phyloP scores from a whole-genome alignment of 176 grass and related monocot genomes.

The Musa beccarii region DNA sequence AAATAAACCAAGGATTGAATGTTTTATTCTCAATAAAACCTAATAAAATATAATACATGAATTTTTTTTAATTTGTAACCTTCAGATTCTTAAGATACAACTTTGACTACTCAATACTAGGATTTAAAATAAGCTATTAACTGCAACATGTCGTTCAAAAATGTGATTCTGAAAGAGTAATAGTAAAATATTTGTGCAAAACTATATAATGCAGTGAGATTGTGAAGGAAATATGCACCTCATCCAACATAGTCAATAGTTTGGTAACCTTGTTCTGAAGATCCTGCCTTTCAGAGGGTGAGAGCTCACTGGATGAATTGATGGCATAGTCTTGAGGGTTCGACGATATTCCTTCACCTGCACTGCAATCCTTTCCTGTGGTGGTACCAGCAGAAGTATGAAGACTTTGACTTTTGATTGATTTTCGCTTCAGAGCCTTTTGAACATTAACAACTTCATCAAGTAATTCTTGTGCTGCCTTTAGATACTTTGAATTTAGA shows the following conservation, averaged over 20 bases:
- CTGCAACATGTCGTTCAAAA: too few relatives aligned
- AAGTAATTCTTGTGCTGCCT: constrained; percentile 55
- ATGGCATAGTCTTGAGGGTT: constrained; percentile 31
- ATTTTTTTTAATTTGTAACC: too few relatives aligned
- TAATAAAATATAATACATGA: too few relatives aligned
- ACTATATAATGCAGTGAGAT: too few relatives aligned
- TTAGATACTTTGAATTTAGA: constrained; percentile 67
- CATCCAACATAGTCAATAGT: constrained; percentile 73
- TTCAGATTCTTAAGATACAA: too few relatives aligned
- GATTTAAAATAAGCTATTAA: too few relatives aligned
- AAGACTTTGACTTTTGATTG: constrained; percentile 31
- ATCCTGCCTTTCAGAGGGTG: constrained; percentile 72
- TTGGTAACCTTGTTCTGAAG: constrained; percentile 92
- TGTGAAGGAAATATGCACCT: constrained; percentile 31
- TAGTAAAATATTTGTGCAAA: too few relatives aligned
- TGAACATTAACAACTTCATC: constrained; percentile 68
- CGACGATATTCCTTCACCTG: constrained; percentile 12
- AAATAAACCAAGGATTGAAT: too few relatives aligned
- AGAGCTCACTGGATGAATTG: constrained; percentile 45
- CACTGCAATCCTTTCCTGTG: constrained; percentile 40
- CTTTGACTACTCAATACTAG: too few relatives aligned
- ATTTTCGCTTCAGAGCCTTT: constrained; percentile 52
- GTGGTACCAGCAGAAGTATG: constrained; percentile 19
- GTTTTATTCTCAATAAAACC: too few relatives aligned
- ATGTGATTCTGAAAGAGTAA: too few relatives aligned